Percentiles rank a stretch among this genome's conserved stretches.
Evolutionary conservation across 768 basidiomycete genomes (phyloP).

Genomic region (Paxillus ammoniavirescens): DNA sequence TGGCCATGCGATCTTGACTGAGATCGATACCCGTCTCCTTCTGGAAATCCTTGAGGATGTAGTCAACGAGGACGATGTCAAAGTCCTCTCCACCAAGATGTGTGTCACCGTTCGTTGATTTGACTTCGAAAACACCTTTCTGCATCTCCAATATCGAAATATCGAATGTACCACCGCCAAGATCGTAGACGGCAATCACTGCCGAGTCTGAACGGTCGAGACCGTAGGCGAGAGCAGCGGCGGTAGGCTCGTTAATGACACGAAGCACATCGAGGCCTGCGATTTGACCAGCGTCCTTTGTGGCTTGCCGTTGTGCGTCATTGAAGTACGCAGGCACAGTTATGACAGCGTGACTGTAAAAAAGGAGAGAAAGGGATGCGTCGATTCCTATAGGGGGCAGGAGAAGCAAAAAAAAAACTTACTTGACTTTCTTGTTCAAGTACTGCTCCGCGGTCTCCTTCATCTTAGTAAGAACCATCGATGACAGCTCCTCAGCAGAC

Average conservation of each 20-base stretch:
- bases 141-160: conserved; percentile 99
- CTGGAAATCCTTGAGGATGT: conserved; percentile 91
- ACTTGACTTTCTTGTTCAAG: conserved; percentile 92
- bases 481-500: conserved; percentile 85
- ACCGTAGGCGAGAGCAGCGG: conserved; percentile 97
- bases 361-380: conserved; percentile 4
- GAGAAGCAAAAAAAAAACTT: conserved; percentile 33
- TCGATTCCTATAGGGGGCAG: too few relatives aligned
- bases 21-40: conserved; percentile 86
- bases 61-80: conserved; percentile 84
- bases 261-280: conserved; percentile 97
- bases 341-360: conserved; percentile 74
- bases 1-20: conserved; percentile 86
- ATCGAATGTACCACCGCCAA: conserved; percentile 99
- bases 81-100: conserved; percentile 98
- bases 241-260: conserved; percentile 99
- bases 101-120: conserved; percentile 99
- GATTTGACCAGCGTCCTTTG: conserved; percentile 96
- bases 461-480: conserved; percentile 91
- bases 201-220: conserved; percentile 80
- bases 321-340: conserved; percentile 99
- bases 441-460: conserved; percentile 93
- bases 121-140: conserved; percentile 99
- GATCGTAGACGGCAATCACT: conserved; percentile 96
- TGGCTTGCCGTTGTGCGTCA: conserved; percentile 98